A percentile compares a stretch with the other conserved stretches of the same genome.
phyloP scores from a whole-genome alignment of 176 grass and related monocot species.

The Zoysia pacifica region DNA sequence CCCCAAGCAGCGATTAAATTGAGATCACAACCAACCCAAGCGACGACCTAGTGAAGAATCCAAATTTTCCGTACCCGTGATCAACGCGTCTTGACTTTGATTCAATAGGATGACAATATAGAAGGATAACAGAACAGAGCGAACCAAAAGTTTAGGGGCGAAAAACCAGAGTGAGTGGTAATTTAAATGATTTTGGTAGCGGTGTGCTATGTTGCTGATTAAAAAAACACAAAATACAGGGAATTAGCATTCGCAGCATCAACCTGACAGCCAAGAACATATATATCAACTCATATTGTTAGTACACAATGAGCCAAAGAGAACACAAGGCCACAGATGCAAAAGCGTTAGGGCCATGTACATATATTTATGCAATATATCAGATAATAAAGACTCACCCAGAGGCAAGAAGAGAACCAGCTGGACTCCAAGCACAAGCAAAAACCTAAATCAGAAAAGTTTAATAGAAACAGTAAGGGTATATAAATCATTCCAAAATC shows the following conservation, averaged over 20 bases:
- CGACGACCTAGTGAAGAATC: not conserved
- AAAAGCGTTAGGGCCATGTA: constrained; percentile 5
- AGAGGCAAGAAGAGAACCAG: constrained; percentile 97
- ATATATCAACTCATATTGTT: not conserved
- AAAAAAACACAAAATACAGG: no score
- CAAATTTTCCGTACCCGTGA: not conserved
- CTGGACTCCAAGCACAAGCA: constrained; percentile 96
- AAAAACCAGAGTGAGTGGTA: no score
- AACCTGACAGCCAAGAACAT: no score
- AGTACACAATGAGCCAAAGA: not conserved
- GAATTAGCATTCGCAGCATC: no score
- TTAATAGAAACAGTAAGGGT: constrained; percentile 33
- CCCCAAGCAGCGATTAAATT: not conserved
- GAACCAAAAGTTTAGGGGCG: no score
- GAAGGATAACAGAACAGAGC: no score
- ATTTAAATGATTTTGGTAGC: no score
- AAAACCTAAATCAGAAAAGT: constrained; percentile 72
- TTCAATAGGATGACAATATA: no score
- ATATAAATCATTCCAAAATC: constrained; percentile 22
- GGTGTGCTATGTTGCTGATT: no score
- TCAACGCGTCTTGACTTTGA: no score
- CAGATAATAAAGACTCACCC: constrained; percentile 55
- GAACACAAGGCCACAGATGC: not conserved
- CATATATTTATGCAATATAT: constrained; percentile 12
- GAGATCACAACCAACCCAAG: not conserved